phyloP scores from a whole-genome alignment of 73 alveolate species.

The Symbiodinium natans region DNA sequence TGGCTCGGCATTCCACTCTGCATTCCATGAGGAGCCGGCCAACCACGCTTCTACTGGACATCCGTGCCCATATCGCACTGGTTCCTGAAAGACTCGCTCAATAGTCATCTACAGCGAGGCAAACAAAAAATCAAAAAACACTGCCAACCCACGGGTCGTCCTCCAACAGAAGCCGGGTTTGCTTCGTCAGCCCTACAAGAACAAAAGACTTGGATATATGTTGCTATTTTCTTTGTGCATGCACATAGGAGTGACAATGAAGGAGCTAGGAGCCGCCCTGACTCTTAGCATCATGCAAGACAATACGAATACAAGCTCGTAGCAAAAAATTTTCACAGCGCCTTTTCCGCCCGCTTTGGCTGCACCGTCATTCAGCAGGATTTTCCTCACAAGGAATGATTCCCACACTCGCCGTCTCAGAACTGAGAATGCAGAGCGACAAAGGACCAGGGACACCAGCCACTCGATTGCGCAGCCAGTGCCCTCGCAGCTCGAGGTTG shows the following conservation, averaged over 20 bases:
- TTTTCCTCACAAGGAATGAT: too few species aligned
- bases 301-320: too few species aligned
- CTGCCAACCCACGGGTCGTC: not conserved
- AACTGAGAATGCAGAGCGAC: not conserved
- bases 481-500: constrained; percentile 89
- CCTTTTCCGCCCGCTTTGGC: not conserved
- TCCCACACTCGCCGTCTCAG: too few species aligned
- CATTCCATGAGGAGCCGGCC: constrained; percentile 19
- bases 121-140: too few species aligned
- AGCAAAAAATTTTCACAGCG: not conserved
- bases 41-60: constrained; percentile 40
- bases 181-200: not conserved
- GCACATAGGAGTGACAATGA: not conserved
- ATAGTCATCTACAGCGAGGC: too few species aligned
- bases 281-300: too few species aligned
- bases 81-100: constrained; percentile 9
- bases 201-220: too few species aligned
- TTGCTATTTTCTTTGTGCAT: too few species aligned
- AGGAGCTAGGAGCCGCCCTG: too few species aligned
- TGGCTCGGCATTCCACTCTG: too few species aligned
- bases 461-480: constrained; percentile 78
- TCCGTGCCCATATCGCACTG: constrained; percentile 50
- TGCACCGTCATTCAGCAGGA: constrained; percentile 18
- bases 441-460: not conserved
- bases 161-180: not conserved